Conservation (phyloP, 2,329 filamentous ascomycete species). For the Plenodomus tracheiphilus region DNA sequence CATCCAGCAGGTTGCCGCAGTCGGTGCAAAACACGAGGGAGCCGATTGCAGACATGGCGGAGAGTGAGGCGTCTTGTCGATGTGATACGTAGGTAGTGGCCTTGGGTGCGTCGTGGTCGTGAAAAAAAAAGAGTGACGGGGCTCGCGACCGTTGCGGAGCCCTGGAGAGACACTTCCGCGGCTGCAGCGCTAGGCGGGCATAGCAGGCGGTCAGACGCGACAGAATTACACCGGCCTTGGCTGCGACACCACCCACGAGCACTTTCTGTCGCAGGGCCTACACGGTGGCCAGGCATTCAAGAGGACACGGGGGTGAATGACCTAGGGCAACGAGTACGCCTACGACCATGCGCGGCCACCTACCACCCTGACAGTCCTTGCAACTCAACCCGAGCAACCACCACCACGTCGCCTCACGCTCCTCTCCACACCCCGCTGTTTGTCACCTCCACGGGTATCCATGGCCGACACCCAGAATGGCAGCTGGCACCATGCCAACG, state of each 20-base stretch:
- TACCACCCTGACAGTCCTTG: not conserved
- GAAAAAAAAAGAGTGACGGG: constrained; percentile 24
- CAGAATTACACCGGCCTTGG: constrained; percentile 7
- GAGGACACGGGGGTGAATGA: not conserved
- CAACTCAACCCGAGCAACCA: constrained; percentile 3
- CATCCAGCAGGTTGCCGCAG: constrained; percentile 87
- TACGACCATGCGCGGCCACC: constrained; percentile 14
- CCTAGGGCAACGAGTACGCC: constrained; percentile 1
- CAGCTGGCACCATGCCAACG: constrained; percentile 39
- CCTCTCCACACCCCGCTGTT: constrained; percentile 1
- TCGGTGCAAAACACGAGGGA: constrained; percentile 91
- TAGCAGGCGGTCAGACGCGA: constrained; percentile 35
- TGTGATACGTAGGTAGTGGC: too few species aligned
- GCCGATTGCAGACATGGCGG: constrained; percentile 81
- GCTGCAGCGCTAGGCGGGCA: constrained; percentile 15
- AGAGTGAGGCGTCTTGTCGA: not conserved
- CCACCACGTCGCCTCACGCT: constrained; percentile 4
- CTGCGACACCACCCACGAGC: not conserved
- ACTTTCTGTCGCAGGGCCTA: constrained; percentile 1
- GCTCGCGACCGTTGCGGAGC: constrained; percentile 21
- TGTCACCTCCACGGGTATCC: constrained; percentile 10
- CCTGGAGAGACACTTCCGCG: constrained; percentile 16
- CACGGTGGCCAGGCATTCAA: not conserved
- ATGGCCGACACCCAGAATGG: constrained; percentile 32
- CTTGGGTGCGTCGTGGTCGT: not conserved